Percentiles rank a stretch among this genome's conserved stretches.
Conservation (phyloP, 164 flowering plant species). For the Hamamelis virginiana region DNA sequence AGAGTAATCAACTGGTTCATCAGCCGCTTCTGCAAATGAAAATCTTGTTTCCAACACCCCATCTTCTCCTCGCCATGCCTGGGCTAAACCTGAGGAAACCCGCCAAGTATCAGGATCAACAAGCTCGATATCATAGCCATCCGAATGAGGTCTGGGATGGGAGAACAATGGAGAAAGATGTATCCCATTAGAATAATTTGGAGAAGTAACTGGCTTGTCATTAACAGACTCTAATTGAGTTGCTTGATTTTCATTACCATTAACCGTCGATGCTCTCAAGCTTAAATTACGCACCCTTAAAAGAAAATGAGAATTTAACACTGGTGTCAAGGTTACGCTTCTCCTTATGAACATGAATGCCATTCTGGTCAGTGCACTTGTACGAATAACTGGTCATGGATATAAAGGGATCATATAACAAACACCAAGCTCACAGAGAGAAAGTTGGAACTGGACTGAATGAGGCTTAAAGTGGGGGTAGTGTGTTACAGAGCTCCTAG, state of each 20-base stretch:
- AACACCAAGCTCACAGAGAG: no score
- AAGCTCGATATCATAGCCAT: constrained; percentile 48
- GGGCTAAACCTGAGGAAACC: constrained; percentile 59
- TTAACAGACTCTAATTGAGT: neutral
- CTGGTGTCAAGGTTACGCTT: constrained; percentile 1
- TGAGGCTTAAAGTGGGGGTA: neutral
- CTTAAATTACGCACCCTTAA: constrained; percentile 16
- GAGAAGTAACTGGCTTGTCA: neutral
- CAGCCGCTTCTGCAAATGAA: constrained; percentile 16
- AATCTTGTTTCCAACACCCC: neutral
- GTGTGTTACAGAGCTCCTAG: neutral
- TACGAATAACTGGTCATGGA: no score
- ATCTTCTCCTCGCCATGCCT: constrained; percentile 39
- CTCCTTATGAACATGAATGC: constrained; percentile 20
- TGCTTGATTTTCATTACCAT: constrained; percentile 9
- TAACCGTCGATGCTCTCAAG: constrained; percentile 20
- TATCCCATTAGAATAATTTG: constrained; percentile 12
- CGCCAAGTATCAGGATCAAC: constrained; percentile 71
- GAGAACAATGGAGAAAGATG: constrained; percentile 41
- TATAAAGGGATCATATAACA: no score
- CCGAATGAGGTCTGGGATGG: constrained; percentile 6
- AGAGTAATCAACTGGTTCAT: constrained; percentile 14
- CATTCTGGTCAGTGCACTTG: constrained; percentile 12
- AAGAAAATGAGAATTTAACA: constrained; percentile 12
- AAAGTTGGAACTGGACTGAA: neutral